These are phyloP conservation scores for Incumbomyces delicatus DNA, from an alignment of 2,329 filamentous ascomycete species.

Conservation along the genomic window DNA sequence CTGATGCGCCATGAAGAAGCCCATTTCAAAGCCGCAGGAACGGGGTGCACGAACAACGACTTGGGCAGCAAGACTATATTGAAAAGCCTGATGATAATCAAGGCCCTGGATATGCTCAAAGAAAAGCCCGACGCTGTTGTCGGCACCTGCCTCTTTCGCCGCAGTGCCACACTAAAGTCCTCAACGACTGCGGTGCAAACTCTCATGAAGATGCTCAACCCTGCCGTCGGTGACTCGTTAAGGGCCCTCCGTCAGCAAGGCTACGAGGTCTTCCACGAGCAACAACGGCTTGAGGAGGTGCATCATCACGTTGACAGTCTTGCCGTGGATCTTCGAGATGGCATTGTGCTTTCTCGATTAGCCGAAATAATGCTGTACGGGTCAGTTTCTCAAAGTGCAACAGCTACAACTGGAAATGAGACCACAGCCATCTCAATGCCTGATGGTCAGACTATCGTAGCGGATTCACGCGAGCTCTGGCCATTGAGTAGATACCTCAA, in stretches of 20 bases:
- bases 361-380: slow-evolving; percentile 48
- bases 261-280: slow-evolving; percentile 45
- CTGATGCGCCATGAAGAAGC: slow-evolving; percentile 50
- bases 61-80: slow-evolving; percentile 34
- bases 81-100: slow-evolving; percentile 50
- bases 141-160: slow-evolving; percentile 40
- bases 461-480: slow-evolving; percentile 30
- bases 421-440: slow-evolving; percentile 38
- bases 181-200: slow-evolving; percentile 45
- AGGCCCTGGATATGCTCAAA: slow-evolving; percentile 49
- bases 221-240: slow-evolving; percentile 48
- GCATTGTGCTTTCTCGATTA: slow-evolving; percentile 49
- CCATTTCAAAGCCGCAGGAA: slow-evolving; percentile 27
- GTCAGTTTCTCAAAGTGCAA: slow-evolving; percentile 26
- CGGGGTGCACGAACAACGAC: slow-evolving; percentile 10
- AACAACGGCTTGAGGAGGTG: slow-evolving; percentile 51
- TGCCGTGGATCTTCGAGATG: slow-evolving; percentile 53
- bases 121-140: slow-evolving; percentile 23
- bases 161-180: slow-evolving; percentile 45
- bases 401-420: slow-evolving; percentile 7
- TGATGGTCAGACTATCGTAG: slow-evolving; percentile 32
- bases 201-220: slow-evolving; percentile 45
- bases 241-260: slow-evolving; percentile 47
- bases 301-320: slow-evolving; percentile 50
- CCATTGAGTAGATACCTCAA: slow-evolving; percentile 49